Conservation (phyloP, 305 asterid genomes). For the Solanum hybrid region DNA sequence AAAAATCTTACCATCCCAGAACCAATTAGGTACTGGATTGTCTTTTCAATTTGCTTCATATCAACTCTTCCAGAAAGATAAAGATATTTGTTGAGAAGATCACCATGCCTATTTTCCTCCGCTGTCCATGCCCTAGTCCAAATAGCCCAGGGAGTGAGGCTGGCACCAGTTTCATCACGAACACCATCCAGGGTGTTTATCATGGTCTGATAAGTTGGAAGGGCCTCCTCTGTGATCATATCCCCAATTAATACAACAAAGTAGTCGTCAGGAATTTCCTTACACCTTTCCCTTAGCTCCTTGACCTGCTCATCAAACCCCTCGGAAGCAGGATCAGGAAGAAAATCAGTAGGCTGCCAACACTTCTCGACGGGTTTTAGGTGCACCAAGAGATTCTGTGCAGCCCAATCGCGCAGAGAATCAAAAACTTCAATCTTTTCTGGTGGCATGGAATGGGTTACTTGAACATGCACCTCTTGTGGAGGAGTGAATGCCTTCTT, state of each 20-base stretch:
- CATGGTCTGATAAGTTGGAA: constrained; percentile 81
- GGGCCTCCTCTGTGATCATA: constrained; percentile 80
- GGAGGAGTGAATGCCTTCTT: constrained; percentile 55
- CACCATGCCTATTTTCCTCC: constrained; percentile 80
- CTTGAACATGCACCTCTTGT: constrained; percentile 45
- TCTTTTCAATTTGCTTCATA: constrained; percentile 70
- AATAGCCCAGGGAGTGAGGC: constrained; percentile 68
- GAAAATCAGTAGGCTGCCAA: constrained; percentile 74
- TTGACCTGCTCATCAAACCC: constrained; percentile 66
- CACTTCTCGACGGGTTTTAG: constrained; percentile 63
- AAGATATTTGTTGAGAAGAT: constrained; percentile 69
- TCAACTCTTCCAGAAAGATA: constrained; percentile 75
- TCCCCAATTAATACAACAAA: constrained; percentile 70
- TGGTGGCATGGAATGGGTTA: constrained; percentile 67
- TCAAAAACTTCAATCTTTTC: constrained; percentile 63
- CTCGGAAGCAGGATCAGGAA: constrained; percentile 69
- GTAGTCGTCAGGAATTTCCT: constrained; percentile 65
- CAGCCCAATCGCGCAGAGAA: constrained; percentile 59
- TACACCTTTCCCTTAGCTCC: constrained; percentile 50
- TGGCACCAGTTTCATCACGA: constrained; percentile 71
- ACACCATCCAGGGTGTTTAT: constrained; percentile 68
- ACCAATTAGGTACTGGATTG: constrained; percentile 66
- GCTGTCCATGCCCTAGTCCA: constrained; percentile 90
- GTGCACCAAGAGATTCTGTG: constrained; percentile 46
- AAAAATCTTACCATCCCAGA: constrained; percentile 63